Percentiles rank a stretch among this genome's conserved stretches.
phyloP scores from a whole-genome alignment of 2,329 filamentous ascomycete genomes.

The Fusarium cyanostomum region DNA sequence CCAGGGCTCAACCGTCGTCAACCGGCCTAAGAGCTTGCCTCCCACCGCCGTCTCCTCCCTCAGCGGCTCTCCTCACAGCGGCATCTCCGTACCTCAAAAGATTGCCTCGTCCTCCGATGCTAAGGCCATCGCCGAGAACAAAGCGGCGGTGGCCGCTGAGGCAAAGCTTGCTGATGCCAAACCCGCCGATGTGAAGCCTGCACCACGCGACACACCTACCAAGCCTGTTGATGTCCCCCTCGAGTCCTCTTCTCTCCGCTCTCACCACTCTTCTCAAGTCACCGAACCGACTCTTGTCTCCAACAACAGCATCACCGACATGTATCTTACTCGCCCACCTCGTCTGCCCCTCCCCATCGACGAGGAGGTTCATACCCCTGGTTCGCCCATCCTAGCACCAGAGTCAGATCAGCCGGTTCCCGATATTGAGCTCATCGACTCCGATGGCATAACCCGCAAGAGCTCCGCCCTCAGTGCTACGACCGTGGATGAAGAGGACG shows the following conservation, averaged over 20 bases:
- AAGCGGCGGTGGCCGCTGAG: constrained; percentile 15
- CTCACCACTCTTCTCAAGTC: constrained; percentile 49
- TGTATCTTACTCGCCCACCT: constrained; percentile 78
- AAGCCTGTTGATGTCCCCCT: constrained; percentile 69
- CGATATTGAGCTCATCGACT: constrained; percentile 62
- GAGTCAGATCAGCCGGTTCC: constrained; percentile 66
- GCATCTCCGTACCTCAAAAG: constrained; percentile 44
- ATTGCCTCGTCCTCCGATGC: constrained; percentile 32
- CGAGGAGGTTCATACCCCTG: constrained; percentile 87
- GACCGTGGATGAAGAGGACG: constrained; percentile 79
- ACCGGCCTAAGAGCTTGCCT: constrained; percentile 58
- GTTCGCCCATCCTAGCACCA: constrained; percentile 85
- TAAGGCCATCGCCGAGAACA: constrained; percentile 17
- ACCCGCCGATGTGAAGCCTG: constrained; percentile 23
- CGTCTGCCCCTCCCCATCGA: constrained; percentile 92
- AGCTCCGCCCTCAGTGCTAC: constrained; percentile 69
- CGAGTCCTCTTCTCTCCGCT: constrained; percentile 51
- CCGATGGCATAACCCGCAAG: constrained; percentile 60
- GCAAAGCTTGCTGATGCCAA: constrained; percentile 35
- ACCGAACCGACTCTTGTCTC: constrained; percentile 57
- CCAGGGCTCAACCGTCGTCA: constrained; percentile 63
- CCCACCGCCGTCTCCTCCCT: constrained; percentile 60
- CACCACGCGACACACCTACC: constrained; percentile 51
- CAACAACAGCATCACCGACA: constrained; percentile 68
- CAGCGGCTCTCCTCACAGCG: constrained; percentile 57